Percentiles rank a stretch among this genome's conserved stretches.
phyloP scores from a whole-genome alignment of 176 grass and related monocot species.

The Carex kokanica region DNA sequence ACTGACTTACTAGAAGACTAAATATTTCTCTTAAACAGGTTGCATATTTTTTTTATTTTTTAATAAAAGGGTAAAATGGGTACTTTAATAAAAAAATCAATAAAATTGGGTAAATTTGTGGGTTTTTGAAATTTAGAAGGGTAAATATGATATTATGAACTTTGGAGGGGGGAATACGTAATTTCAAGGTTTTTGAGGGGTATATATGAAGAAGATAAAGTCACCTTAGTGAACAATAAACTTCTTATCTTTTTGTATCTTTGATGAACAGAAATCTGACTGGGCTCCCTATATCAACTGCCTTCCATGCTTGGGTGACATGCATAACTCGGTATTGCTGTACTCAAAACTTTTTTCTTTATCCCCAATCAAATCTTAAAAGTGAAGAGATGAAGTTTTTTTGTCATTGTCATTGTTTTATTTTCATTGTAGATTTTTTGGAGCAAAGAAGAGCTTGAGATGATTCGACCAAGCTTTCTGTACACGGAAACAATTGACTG shows the following conservation, averaged over 20 bases:
- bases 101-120: too few species aligned
- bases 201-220: background rate
- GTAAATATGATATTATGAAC: too few species aligned
- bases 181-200: too few species aligned
- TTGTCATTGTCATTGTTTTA: background rate
- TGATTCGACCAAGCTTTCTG: slow-evolving; percentile 13
- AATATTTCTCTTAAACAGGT: too few species aligned
- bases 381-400: background rate
- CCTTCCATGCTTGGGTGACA: slow-evolving; percentile 16
- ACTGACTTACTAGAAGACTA: too few species aligned
- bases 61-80: too few species aligned
- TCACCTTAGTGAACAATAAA: background rate
- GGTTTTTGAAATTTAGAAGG: too few species aligned
- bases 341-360: background rate
- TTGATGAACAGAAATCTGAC: slow-evolving; percentile 23
- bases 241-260: background rate
- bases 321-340: slow-evolving; percentile 24
- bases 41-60: too few species aligned
- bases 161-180: too few species aligned
- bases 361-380: background rate
- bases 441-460: slow-evolving; percentile 30
- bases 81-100: too few species aligned
- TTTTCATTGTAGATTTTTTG: slow-evolving; percentile 28
- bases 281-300: slow-evolving; percentile 28
- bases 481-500: slow-evolving; percentile 27